A percentile compares a stretch with the other conserved stretches of the same genome.
Conservation (phyloP, 441 rosid species). For the Geranium incanum region DNA sequence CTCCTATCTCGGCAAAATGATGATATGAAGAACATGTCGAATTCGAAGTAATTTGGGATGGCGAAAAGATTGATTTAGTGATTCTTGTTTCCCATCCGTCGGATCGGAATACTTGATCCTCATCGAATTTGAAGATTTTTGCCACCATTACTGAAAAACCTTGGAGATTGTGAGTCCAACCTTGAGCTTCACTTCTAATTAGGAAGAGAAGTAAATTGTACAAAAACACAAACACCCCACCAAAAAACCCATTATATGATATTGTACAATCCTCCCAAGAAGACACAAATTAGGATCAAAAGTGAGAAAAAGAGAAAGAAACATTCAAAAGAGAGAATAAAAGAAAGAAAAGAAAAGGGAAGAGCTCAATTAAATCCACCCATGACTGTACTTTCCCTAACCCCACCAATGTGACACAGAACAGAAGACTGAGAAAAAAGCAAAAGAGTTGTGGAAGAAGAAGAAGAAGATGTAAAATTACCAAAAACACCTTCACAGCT, state of each 20-base stretch:
- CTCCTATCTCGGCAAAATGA: no score
- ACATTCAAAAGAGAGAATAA: background rate
- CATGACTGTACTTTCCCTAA: slow-evolving; percentile 6
- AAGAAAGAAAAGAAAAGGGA: background rate
- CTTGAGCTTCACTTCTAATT: slow-evolving; percentile 5
- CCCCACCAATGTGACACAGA: slow-evolving; percentile 9
- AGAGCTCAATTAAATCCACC: background rate
- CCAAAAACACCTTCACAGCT: background rate
- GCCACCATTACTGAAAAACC: background rate
- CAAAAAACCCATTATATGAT: background rate
- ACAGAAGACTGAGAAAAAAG: background rate
- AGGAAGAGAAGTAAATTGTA: slow-evolving; percentile 1
- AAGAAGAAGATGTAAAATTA: background rate
- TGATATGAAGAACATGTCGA: no score
- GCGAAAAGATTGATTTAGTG: no score
- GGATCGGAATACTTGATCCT: no score
- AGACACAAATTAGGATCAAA: background rate
- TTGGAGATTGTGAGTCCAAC: background rate
- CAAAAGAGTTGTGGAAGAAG: background rate
- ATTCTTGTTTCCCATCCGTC: no score
- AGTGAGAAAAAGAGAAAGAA: background rate
- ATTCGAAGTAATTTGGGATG: no score
- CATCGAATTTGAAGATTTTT: no score
- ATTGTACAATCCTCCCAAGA: slow-evolving; percentile 8
- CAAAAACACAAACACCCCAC: background rate